These are phyloP conservation scores for Candida nonsorbophila DNA, from an alignment of 805 yeast species.

Conservation along the genomic window DNA sequence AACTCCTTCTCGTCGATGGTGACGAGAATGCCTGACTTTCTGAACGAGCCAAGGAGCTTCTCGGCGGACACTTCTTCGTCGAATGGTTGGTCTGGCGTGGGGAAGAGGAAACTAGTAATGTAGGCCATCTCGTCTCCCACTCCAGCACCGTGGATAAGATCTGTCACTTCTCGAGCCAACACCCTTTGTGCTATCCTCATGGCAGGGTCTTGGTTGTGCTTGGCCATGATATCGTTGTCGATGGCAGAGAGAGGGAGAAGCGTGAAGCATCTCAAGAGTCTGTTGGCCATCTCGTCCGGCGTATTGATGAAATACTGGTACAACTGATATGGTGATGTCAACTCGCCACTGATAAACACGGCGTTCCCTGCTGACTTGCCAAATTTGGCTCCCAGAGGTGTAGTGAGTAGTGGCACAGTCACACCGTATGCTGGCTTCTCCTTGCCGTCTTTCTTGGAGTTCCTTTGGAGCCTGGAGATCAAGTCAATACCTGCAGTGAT, in stretches of 20 bases:
- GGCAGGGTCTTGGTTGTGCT: slow-evolving; percentile 58
- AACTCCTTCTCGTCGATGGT: slow-evolving; percentile 28
- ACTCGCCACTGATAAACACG: slow-evolving; percentile 68
- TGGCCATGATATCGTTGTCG: slow-evolving; percentile 37
- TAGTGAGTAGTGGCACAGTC: slow-evolving; percentile 86
- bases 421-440: slow-evolving; percentile 54
- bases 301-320: slow-evolving; percentile 82
- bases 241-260: slow-evolving; percentile 64
- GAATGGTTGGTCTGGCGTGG: slow-evolving; percentile 46
- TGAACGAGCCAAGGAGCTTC: slow-evolving; percentile 51
- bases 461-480: slow-evolving; percentile 51
- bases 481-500: slow-evolving; percentile 94
- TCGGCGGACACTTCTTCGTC: slow-evolving; percentile 42
- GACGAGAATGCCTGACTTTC: slow-evolving; percentile 50
- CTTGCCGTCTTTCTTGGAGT: slow-evolving; percentile 8
- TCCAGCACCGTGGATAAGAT: slow-evolving; percentile 80
- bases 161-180: slow-evolving; percentile 81
- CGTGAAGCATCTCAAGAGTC: slow-evolving; percentile 72
- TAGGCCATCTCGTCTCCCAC: slow-evolving; percentile 62
- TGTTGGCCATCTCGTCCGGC: slow-evolving; percentile 69
- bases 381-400: slow-evolving; percentile 86
- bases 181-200: slow-evolving; percentile 66
- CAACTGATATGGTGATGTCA: slow-evolving; percentile 75
- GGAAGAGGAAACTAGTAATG: slow-evolving; percentile 65
- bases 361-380: slow-evolving; percentile 98